phyloP scores from a whole-genome alignment of 2,329 filamentous ascomycete genomes.

The Ophiostoma populinum region DNA sequence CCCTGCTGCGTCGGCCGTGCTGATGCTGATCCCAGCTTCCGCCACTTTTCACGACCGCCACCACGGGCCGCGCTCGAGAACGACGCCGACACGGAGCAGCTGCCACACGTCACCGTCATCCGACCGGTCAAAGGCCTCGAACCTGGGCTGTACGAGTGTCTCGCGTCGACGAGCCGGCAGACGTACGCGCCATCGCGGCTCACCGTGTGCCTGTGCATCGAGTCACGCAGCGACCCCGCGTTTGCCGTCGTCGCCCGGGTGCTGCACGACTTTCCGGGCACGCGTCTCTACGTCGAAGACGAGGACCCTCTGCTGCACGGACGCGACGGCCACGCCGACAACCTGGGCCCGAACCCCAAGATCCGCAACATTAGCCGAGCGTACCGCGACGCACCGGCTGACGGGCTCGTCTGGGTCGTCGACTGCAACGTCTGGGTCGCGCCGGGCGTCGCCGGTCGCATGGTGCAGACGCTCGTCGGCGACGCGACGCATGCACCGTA shows the following conservation, averaged over 20 bases:
- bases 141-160: constrained; percentile 77
- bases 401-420: constrained; percentile 85
- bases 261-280: constrained; percentile 51
- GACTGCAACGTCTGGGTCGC: constrained; percentile 95
- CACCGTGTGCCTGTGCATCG: constrained; percentile 68
- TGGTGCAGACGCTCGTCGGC: constrained; percentile 78
- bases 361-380: constrained; percentile 90
- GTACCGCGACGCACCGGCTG: constrained; percentile 78
- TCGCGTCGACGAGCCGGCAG: constrained; percentile 71
- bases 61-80: constrained; percentile 32
- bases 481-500: constrained; percentile 29
- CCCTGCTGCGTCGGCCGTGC: neutral
- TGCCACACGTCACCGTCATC: constrained; percentile 73
- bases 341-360: constrained; percentile 91
- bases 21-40: constrained; percentile 24
- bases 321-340: constrained; percentile 30
- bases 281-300: constrained; percentile 29
- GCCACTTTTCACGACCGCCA: constrained; percentile 32
- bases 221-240: constrained; percentile 57
- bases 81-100: constrained; percentile 17
- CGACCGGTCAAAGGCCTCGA: constrained; percentile 88
- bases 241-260: constrained; percentile 56
- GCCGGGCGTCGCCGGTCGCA: constrained; percentile 60
- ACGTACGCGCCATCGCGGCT: constrained; percentile 61
- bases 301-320: constrained; percentile 15